Percentiles rank a stretch among this genome's conserved stretches.
Evolutionary conservation across 768 basidiomycete species (phyloP).

Genomic region (Mycena albidolilacea): DNA sequence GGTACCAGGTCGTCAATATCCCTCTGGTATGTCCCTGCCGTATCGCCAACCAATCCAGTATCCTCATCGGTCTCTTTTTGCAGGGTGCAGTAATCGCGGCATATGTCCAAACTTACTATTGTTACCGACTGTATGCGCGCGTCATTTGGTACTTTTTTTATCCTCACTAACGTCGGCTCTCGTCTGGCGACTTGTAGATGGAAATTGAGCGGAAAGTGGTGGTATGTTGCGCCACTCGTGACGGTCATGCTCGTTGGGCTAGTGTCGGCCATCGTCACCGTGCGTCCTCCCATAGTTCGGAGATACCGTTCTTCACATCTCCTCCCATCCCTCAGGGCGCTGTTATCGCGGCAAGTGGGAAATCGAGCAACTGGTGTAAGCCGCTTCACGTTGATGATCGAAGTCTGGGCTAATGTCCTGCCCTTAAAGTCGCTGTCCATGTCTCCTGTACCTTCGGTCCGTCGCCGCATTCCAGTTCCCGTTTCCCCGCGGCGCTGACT

Average conservation of each 20-base stretch:
- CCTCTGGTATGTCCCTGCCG: constrained; percentile 11
- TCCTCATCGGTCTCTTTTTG: background rate
- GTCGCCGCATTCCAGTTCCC: background rate
- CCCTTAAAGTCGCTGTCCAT: constrained; percentile 15
- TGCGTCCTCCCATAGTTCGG: background rate
- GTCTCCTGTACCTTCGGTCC: constrained; percentile 18
- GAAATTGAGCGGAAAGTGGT: constrained; percentile 24
- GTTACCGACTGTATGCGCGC: constrained; percentile 16
- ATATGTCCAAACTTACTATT: constrained; percentile 17
- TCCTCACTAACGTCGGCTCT: no score
- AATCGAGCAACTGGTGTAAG: constrained; percentile 21
- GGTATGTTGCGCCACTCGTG: constrained; percentile 14
- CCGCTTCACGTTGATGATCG: background rate
- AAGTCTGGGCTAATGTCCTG: background rate
- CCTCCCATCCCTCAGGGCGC: background rate
- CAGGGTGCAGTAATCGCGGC: constrained; percentile 5
- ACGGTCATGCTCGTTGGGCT: constrained; percentile 15
- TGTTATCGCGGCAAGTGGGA: constrained; percentile 14
- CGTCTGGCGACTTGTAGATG: background rate
- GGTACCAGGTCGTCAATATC: constrained; percentile 25
- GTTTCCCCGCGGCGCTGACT: background rate
- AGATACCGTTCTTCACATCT: background rate
- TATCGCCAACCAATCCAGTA: background rate
- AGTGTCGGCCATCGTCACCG: constrained; percentile 17
- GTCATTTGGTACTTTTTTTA: background rate